Evolutionary conservation across 106 monocot species (phyloP), one percentile per base, ranked within the genome.

Genomic region (Apostasia ramifera): DNA sequence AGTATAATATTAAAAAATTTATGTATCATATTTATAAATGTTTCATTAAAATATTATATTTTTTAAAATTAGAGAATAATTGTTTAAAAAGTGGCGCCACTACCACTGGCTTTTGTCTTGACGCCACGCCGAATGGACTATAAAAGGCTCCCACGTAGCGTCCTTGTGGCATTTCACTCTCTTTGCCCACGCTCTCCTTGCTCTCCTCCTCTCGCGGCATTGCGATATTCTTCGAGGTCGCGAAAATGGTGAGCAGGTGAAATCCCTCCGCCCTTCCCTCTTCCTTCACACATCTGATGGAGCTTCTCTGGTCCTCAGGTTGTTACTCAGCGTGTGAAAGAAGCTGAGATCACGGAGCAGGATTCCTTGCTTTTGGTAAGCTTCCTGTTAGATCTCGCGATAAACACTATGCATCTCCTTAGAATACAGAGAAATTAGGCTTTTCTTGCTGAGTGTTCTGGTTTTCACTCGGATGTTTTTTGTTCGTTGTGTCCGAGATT

Each of bases 281-380:
- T 3, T n/a, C 46, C 13, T 44, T 63, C 63, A 12, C 44, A 42
- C 13, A 55, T 55, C 58, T 49, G 26, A 26, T 26, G 26, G 26
- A 26, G 26, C 26, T 26, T 26, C 26, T 61, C 57, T 48, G 42
- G 14, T 39, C 51, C 49, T 55, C 81, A 93, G 94, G 94, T 87
- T 8, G 84, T 87, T 2, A 84, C 84, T 68, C 94, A 94, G 74
- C 80, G 66, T 63, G 38, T 78, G 74, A 90, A 81, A 72, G 90
- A 85, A 67, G 80, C 90, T 2, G 94, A 94, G 78, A 94, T 94
- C 71, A 94, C 94, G 13, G 90, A 94, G 84, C 94, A 94, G 87
- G 94, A 94, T 62, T 94, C 94, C 6, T 76, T 94, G 63, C 94
- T 94, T 43, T 76, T 94, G 82, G 94, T 94, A 84, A 67, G 13